A percentile compares a stretch with the other conserved stretches of the same genome.
phyloP scores from a whole-genome alignment of 1,284 basidiomycete genomes.

The Leccinum fallax region DNA sequence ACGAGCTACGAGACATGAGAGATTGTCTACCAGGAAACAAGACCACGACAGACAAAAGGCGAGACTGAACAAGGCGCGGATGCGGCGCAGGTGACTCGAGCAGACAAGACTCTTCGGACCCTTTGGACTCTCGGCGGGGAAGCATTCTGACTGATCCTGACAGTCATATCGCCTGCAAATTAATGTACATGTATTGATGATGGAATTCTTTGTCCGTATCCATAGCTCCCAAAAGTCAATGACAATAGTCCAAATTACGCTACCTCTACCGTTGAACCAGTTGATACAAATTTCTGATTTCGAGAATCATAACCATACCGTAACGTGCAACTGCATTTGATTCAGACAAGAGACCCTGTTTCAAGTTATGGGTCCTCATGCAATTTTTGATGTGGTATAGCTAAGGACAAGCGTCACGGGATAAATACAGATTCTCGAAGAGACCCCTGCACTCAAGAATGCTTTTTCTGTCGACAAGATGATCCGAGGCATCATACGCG shows the following conservation, averaged over 20 bases:
- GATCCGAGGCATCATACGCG: neutral
- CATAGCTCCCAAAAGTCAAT: neutral
- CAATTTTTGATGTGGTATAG: neutral
- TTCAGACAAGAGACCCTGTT: neutral
- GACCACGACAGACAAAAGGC: too few relatives aligned
- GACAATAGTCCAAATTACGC: neutral
- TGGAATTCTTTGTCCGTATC: neutral
- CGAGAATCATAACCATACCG: neutral
- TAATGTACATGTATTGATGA: neutral
- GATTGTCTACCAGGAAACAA: too few relatives aligned
- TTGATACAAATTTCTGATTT: neutral
- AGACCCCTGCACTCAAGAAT: neutral
- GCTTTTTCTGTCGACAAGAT: neutral
- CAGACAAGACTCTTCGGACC: too few relatives aligned
- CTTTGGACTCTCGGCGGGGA: too few relatives aligned
- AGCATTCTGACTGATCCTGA: too few relatives aligned
- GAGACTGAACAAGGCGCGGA: too few relatives aligned
- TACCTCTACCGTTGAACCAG: neutral
- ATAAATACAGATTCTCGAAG: neutral
- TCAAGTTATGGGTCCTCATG: neutral
- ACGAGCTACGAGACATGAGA: too few relatives aligned
- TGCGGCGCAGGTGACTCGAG: too few relatives aligned
- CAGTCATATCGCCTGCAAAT: neutral
- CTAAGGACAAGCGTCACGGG: neutral
- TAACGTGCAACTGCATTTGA: neutral